A percentile compares a stretch with the other conserved stretches of the same genome.
These are phyloP conservation scores for Fusarium ramigenum DNA, from an alignment of 2,329 filamentous ascomycete genomes.

Conservation along the genomic window DNA sequence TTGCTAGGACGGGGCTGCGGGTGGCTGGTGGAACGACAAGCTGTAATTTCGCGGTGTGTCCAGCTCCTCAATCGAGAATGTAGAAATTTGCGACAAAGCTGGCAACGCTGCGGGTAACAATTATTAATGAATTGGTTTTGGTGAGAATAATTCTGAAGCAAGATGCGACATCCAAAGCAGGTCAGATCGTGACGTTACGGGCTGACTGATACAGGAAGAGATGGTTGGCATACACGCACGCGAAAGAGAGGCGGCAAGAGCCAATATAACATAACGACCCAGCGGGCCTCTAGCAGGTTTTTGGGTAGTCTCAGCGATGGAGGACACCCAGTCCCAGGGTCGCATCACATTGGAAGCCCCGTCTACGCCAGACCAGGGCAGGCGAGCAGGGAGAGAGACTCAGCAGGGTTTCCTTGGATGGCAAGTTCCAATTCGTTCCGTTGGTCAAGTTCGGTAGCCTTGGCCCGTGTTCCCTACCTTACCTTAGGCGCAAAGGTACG, in stretches of 20 bases:
- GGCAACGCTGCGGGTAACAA: not conserved
- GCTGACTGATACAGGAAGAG: conserved; percentile 25
- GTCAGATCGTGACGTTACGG: conserved; percentile 6
- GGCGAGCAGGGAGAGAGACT: not conserved
- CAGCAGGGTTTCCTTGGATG: conserved; percentile 26
- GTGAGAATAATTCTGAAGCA: not conserved
- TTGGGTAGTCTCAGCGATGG: conserved; percentile 34
- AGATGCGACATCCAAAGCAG: not conserved
- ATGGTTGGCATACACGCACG: conserved; percentile 21
- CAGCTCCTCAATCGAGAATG: conserved; percentile 11
- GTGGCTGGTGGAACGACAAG: conserved; percentile 36
- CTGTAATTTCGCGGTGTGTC: conserved; percentile 35
- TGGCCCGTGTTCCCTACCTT: conserved; percentile 11
- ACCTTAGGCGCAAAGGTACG: not conserved
- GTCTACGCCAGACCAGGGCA: conserved; percentile 13
- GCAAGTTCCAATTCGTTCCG: conserved; percentile 11
- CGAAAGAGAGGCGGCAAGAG: conserved; percentile 29
- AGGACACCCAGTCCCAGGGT: conserved; percentile 21
- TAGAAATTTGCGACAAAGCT: not conserved
- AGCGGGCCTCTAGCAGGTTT: conserved; percentile 33
- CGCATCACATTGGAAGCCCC: conserved; percentile 8
- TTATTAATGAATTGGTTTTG: not conserved
- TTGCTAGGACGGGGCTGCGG: conserved; percentile 32
- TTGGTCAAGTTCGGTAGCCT: conserved; percentile 7
- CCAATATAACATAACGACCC: conserved; percentile 35